Percentiles rank a stretch among this genome's conserved stretches.
phyloP scores from a whole-genome alignment of 345 rosid genomes.

The Kandelia obovata region DNA sequence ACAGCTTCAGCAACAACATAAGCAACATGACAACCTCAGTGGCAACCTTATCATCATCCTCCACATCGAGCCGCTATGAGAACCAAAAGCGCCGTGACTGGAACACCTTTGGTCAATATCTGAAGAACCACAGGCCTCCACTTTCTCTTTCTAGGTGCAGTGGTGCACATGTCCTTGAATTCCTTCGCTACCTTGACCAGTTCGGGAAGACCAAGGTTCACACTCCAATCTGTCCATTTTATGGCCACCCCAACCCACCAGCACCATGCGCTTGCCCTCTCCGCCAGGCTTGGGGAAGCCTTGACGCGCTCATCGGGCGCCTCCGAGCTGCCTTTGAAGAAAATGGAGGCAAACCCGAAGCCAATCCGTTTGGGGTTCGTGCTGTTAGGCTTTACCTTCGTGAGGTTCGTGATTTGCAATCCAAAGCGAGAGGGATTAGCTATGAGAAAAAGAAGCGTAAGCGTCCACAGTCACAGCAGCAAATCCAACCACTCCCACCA shows the following conservation, averaged over 20 bases:
- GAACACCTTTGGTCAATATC: constrained; percentile 37
- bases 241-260: constrained; percentile 38
- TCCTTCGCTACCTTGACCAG: constrained; percentile 32
- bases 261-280: constrained; percentile 39
- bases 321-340: constrained; percentile 33
- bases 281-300: constrained; percentile 38
- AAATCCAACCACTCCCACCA: constrained; percentile 34
- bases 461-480: constrained; percentile 33
- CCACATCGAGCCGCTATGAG: constrained; percentile 33
- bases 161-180: constrained; percentile 37
- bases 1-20: background rate
- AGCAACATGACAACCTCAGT: background rate
- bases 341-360: constrained; percentile 31
- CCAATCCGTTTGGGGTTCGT: constrained; percentile 33
- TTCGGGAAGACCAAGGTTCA: constrained; percentile 37
- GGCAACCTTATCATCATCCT: background rate
- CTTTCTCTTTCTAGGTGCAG: constrained; percentile 33
- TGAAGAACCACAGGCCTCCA: constrained; percentile 36
- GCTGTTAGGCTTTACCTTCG: constrained; percentile 34
- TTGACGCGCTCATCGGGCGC: constrained; percentile 31
- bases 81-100: constrained; percentile 42
- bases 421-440: constrained; percentile 33
- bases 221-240: constrained; percentile 31
- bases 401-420: constrained; percentile 31
- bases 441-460: constrained; percentile 37